Conservation (phyloP, 169 alveolate genomes). For the Plasmodium blacklocki region DNA sequence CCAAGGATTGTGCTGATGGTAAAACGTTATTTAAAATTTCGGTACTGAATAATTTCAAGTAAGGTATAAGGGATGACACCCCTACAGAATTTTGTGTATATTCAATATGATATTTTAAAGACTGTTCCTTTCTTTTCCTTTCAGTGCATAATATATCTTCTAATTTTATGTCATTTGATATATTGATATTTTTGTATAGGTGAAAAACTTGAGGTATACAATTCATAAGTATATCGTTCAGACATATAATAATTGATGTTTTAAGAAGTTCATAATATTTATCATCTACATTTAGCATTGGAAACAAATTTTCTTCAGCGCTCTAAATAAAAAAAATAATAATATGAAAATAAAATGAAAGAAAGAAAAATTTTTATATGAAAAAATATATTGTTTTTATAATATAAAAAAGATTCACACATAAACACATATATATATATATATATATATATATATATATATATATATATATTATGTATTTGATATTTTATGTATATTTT, state of each 20-base stretch:
- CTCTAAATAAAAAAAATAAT: slow-evolving; percentile 14
- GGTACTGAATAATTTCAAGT: slow-evolving; percentile 69
- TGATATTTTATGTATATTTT: not conserved
- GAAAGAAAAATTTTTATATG: not conserved
- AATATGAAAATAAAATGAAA: not conserved
- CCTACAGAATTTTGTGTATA: slow-evolving; percentile 57
- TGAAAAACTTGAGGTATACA: slow-evolving; percentile 67
- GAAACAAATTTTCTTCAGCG: slow-evolving; percentile 8
- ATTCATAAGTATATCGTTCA: slow-evolving; percentile 70
- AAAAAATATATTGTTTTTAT: not conserved
- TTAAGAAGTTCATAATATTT: slow-evolving; percentile 55
- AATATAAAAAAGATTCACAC: not conserved
- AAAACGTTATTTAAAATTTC: slow-evolving; percentile 70
- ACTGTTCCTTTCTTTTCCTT: slow-evolving; percentile 70
- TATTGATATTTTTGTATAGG: slow-evolving; percentile 17
- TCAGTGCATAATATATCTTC: slow-evolving; percentile 45
- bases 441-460: not conserved
- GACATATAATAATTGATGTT: slow-evolving; percentile 71
- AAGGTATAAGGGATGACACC: slow-evolving; percentile 59
- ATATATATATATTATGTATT: not conserved
- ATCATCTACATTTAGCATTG: slow-evolving; percentile 52
- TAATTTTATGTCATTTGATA: slow-evolving; percentile 22
- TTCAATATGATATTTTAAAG: slow-evolving; percentile 71
- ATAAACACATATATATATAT: not conserved
- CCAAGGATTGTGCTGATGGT: slow-evolving; percentile 77